A percentile compares a stretch with the other conserved stretches of the same genome.
These are phyloP conservation scores for Carex cristatella DNA, from an alignment of 176 grass and related monocot species.

Conservation along the genomic window DNA sequence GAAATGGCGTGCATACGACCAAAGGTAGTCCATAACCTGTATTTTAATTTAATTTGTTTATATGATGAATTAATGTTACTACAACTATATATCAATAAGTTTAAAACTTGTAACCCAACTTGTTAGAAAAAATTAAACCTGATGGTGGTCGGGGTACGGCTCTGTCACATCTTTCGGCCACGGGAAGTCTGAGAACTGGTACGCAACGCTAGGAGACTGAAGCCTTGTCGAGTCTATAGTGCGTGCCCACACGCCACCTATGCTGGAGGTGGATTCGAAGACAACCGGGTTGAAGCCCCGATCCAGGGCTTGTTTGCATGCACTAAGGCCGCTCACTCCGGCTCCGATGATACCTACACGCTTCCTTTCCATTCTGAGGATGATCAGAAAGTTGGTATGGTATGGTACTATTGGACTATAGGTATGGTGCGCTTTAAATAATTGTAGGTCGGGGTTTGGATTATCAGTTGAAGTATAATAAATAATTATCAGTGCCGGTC, in stretches of 20 bases:
- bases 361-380: slow-evolving; percentile 34
- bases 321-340: slow-evolving; percentile 61
- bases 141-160: slow-evolving; percentile 29
- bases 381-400: background rate
- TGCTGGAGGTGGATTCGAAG: slow-evolving; percentile 35
- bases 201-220: slow-evolving; percentile 31
- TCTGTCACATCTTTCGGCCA: slow-evolving; percentile 48
- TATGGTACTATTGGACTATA: background rate
- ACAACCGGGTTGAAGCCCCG: slow-evolving; percentile 54
- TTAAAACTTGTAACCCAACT: background rate
- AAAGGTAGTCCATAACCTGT: slow-evolving; percentile 51
- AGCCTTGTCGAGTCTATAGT: slow-evolving; percentile 52
- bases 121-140: background rate
- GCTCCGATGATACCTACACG: slow-evolving; percentile 59
- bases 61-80: background rate
- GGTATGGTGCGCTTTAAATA: slow-evolving; percentile 4
- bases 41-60: background rate
- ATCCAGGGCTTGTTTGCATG: slow-evolving; percentile 69
- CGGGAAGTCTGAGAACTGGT: slow-evolving; percentile 70
- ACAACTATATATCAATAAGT: background rate
- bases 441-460: background rate
- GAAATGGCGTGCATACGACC: slow-evolving; percentile 67
- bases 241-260: slow-evolving; percentile 63
- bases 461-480: background rate
- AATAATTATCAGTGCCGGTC: background rate